Conservation (phyloP, 352 stramenopile genomes). For the Phytophthora nicotianae region DNA sequence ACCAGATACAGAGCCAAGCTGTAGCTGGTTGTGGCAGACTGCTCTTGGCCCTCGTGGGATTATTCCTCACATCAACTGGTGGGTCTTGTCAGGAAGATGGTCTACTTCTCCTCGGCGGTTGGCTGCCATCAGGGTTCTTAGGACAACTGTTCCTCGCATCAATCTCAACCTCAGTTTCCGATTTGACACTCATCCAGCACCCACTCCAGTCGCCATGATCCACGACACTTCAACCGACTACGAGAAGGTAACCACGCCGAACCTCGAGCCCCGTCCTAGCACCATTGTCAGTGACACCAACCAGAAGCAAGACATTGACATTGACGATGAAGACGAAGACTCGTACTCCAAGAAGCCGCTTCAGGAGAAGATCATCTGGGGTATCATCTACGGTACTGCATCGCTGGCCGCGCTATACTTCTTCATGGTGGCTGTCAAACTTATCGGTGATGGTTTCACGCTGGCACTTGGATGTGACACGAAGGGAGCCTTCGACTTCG, state of each 20-base stretch:
- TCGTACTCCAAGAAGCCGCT: slow-evolving; percentile 31
- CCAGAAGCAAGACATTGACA: slow-evolving; percentile 18
- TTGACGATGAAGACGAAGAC: slow-evolving; percentile 29
- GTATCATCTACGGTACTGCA: slow-evolving; percentile 33
- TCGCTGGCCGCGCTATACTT: slow-evolving; percentile 74
- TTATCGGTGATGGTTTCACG: slow-evolving; percentile 79
- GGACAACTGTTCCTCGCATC: slow-evolving; percentile 3
- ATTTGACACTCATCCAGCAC: slow-evolving; percentile 22
- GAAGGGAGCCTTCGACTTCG: slow-evolving; percentile 73
- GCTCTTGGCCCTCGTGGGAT: not conserved
- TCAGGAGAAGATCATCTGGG: slow-evolving; percentile 39
- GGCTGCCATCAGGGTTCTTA: slow-evolving; percentile 2
- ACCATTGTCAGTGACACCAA: slow-evolving; percentile 24
- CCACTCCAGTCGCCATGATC: slow-evolving; percentile 16
- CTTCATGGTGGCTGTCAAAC: slow-evolving; percentile 81
- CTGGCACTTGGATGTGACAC: slow-evolving; percentile 69
- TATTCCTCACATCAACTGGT: not conserved
- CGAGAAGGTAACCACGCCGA: slow-evolving; percentile 33
- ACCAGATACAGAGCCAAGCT: not conserved
- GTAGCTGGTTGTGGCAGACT: not conserved
- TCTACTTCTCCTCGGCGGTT: not conserved
- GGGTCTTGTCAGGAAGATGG: not conserved
- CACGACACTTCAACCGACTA: slow-evolving; percentile 22
- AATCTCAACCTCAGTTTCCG: slow-evolving; percentile 24
- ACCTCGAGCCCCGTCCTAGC: slow-evolving; percentile 17